These are phyloP conservation scores for Xylariales sp. DNA, from an alignment of 2,329 filamentous ascomycete species.

Conservation along the genomic window DNA sequence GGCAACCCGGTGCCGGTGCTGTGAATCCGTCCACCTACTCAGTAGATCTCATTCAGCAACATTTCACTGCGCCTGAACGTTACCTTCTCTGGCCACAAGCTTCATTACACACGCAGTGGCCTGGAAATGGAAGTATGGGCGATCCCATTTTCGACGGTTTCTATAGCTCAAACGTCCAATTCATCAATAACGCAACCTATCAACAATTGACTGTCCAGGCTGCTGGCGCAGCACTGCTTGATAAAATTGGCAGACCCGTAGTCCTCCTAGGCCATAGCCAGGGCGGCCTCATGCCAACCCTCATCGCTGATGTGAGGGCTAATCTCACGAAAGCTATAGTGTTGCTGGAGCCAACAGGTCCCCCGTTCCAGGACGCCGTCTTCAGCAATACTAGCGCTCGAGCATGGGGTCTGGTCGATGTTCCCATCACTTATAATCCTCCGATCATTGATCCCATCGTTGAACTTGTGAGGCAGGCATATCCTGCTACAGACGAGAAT, in stretches of 20 bases:
- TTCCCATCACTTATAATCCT: slow-evolving; percentile 44
- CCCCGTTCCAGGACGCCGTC: slow-evolving; percentile 40
- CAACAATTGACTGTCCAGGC: slow-evolving; percentile 33
- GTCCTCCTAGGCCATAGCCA: slow-evolving; percentile 41
- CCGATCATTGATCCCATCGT: slow-evolving; percentile 29
- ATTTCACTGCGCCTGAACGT: slow-evolving; percentile 31
- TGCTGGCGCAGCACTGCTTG: slow-evolving; percentile 37
- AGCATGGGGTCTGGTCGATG: slow-evolving; percentile 41
- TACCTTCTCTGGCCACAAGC: slow-evolving; percentile 35
- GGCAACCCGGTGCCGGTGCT: slow-evolving; percentile 27
- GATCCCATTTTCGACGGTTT: slow-evolving; percentile 37
- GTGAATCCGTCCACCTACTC: slow-evolving; percentile 20
- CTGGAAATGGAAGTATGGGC: slow-evolving; percentile 33
- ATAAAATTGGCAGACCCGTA: slow-evolving; percentile 35
- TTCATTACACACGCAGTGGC: slow-evolving; percentile 37
- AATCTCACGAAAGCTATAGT: slow-evolving; percentile 36
- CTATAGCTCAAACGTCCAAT: slow-evolving; percentile 35
- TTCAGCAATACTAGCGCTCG: slow-evolving; percentile 26
- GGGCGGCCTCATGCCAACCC: slow-evolving; percentile 36
- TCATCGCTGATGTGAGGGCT: slow-evolving; percentile 38
- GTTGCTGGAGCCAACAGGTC: slow-evolving; percentile 41
- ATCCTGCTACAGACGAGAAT: slow-evolving; percentile 18
- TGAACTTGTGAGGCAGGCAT: slow-evolving; percentile 28
- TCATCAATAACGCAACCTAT: slow-evolving; percentile 25
- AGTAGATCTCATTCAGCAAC: slow-evolving; percentile 30